phyloP scores from a whole-genome alignment of 306 rosid genomes.

The Carpinus viminea region DNA sequence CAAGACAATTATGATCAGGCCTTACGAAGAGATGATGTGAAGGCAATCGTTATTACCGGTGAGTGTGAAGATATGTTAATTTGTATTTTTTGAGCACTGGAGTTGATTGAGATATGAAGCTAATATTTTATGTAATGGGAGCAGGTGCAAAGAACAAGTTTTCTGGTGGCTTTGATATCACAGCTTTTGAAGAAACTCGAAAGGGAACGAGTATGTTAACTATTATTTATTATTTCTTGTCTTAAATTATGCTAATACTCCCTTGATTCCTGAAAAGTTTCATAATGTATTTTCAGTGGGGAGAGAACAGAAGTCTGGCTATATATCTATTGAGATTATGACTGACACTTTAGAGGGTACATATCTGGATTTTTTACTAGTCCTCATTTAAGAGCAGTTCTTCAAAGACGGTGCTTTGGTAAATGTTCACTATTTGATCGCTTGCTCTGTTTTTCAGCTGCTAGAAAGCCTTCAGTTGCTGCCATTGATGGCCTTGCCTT shows the following conservation, averaged over 20 bases:
- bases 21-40: slow-evolving; percentile 70
- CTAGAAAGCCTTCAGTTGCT: slow-evolving; percentile 90
- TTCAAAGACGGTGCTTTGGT: not conserved
- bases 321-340: slow-evolving; percentile 65
- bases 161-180: slow-evolving; percentile 96
- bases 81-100: slow-evolving; percentile 4
- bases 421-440: slow-evolving; percentile 10
- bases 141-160: slow-evolving; percentile 85
- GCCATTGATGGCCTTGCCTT: slow-evolving; percentile 97
- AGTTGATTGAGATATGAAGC: slow-evolving; percentile 15
- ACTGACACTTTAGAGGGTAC: slow-evolving; percentile 79
- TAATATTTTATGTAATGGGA: slow-evolving; percentile 24
- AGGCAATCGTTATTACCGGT: slow-evolving; percentile 92
- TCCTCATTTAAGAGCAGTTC: not conserved
- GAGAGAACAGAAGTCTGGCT: slow-evolving; percentile 54
- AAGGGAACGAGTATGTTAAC: slow-evolving; percentile 51
- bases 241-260: not conserved
- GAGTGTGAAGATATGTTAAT: slow-evolving; percentile 20
- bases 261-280: slow-evolving; percentile 6
- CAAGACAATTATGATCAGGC: slow-evolving; percentile 77
- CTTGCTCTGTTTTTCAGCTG: slow-evolving; percentile 49
- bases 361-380: not conserved
- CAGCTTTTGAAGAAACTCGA: slow-evolving; percentile 68
- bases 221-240: slow-evolving; percentile 4
- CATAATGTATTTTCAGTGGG: slow-evolving; percentile 32